Percentiles rank a stretch among this genome's conserved stretches.
These are phyloP conservation scores for Talaromyces sp. DNA, from an alignment of 2,329 filamentous ascomycete species.

Conservation along the genomic window DNA sequence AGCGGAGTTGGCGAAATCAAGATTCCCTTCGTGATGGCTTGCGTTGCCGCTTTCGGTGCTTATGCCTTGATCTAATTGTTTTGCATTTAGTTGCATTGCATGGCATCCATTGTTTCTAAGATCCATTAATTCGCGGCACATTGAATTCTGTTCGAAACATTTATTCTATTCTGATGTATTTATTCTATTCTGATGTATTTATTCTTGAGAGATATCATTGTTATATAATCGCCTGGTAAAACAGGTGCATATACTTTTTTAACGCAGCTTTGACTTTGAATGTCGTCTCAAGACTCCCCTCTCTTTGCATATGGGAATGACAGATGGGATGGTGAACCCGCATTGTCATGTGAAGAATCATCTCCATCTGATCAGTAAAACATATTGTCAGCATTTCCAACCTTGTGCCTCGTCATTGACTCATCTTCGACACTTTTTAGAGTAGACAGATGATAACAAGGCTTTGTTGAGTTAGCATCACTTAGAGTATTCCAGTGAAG, in stretches of 20 bases:
- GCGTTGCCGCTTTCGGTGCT: slow-evolving; percentile 4
- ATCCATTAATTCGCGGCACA: not conserved
- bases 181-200: slow-evolving; percentile 3
- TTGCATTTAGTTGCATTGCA: not conserved
- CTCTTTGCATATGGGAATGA: too few species aligned
- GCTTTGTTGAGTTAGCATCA: too few species aligned
- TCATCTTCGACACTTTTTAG: too few species aligned
- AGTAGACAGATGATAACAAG: too few species aligned
- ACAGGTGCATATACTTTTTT: not conserved
- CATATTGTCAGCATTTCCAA: too few species aligned
- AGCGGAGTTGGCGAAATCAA: slow-evolving; percentile 1
- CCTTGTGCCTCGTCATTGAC: too few species aligned
- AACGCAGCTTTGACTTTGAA: not conserved
- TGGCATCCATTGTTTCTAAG: not conserved
- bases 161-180: not conserved
- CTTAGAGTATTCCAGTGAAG: too few species aligned
- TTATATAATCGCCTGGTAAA: not conserved
- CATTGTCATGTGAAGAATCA: too few species aligned
- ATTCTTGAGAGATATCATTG: not conserved
- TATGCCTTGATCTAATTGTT: not conserved
- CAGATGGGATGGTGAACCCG: too few species aligned
- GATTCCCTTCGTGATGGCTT: slow-evolving; percentile 2
- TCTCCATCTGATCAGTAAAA: too few species aligned
- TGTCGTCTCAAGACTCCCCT: too few species aligned
- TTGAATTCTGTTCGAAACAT: not conserved